Conservation (phyloP, 768 basidiomycete species). For the Paxillus ammoniavirescens region DNA sequence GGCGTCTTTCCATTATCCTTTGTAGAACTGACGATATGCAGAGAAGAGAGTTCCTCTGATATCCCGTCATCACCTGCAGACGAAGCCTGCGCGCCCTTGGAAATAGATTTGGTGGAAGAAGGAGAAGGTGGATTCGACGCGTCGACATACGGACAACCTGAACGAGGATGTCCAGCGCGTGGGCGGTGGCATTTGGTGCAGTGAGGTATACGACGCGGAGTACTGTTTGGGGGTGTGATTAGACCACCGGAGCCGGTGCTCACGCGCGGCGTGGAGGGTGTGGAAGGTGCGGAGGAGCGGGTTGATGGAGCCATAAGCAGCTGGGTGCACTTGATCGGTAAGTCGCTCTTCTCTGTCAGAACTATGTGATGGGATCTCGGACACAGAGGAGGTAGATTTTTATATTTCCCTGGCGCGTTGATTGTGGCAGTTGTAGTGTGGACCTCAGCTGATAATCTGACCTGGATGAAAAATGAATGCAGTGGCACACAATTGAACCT, state of each 20-base stretch:
- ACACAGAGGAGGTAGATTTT: too few species aligned
- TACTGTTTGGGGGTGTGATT: slow-evolving; percentile 32
- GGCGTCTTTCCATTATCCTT: slow-evolving; percentile 12
- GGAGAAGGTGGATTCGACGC: slow-evolving; percentile 21
- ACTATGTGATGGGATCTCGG: too few species aligned
- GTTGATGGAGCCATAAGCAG: slow-evolving; percentile 24
- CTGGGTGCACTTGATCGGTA: not conserved
- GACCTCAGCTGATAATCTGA: not conserved
- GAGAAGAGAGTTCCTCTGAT: slow-evolving; percentile 44
- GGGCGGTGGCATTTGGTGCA: slow-evolving; percentile 58
- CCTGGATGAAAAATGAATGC: not conserved
- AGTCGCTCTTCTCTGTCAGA: too few species aligned
- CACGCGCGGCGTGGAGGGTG: slow-evolving; percentile 22
- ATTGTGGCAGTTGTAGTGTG: not conserved
- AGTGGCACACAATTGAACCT: not conserved
- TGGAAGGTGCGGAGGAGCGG: slow-evolving; percentile 26
- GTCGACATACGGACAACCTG: slow-evolving; percentile 53
- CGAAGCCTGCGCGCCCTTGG: not conserved
- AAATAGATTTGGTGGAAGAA: slow-evolving; percentile 4
- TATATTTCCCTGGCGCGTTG: too few species aligned
- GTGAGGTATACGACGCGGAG: slow-evolving; percentile 50
- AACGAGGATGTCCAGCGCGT: slow-evolving; percentile 58
- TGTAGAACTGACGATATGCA: slow-evolving; percentile 36
- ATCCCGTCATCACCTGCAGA: slow-evolving; percentile 28
- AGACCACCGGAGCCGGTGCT: slow-evolving; percentile 5